Base-by-base conservation (phyloP, 176 grass and related monocot species). In the Leersia perrieri region DNA sequence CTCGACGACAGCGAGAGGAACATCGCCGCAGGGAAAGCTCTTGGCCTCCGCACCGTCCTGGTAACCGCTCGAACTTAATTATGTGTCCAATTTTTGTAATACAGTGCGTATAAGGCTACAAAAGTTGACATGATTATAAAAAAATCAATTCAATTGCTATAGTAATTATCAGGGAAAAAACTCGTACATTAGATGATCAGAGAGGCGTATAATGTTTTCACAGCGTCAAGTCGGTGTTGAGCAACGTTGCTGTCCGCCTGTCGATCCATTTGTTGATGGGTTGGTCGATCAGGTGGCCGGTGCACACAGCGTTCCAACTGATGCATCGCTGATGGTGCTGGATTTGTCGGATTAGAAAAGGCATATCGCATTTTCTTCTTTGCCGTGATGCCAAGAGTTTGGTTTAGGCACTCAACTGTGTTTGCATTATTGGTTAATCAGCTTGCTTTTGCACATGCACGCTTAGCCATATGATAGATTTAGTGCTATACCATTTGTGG, bases 1-100 rank as follows among this genome's bases (percentile, higher is more conserved):
- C 82, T 98, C 0, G 95, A 98, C 80, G 95, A 98, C 69, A 98
- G 45, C 70, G 95, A 94, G 88, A 93, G 95, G 91, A 98, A 98
- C 83, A 94, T 94, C 75, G 88, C 89, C n/a, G 89, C 93, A 0
- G 95, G 88, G 27, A 98, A 98, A 91, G 92, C 90, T 1, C 74
- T 85, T 35, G 88, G 90, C 53, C 93, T 98, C 74, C 83, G 88
- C 79, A 94, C 95, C 31, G 95, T 81, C 36, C 68, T 98, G 95
- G 95, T 98, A 91, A 51, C 38, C 35, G 44, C 51, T 33, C 28
- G 16, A 36, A 18, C 35, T 23, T 58, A 53, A 22, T 22, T 53
- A 6, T 53, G 47, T 22, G 18, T 8, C 22, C 3, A 4, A 53
- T 22, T 53, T 22, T 53, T 6, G n/a, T n/a, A n/a, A n/a, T n/a